Evolutionary conservation across 1,284 basidiomycete species (phyloP).

Genomic region (Apiotrichum laibachii): DNA sequence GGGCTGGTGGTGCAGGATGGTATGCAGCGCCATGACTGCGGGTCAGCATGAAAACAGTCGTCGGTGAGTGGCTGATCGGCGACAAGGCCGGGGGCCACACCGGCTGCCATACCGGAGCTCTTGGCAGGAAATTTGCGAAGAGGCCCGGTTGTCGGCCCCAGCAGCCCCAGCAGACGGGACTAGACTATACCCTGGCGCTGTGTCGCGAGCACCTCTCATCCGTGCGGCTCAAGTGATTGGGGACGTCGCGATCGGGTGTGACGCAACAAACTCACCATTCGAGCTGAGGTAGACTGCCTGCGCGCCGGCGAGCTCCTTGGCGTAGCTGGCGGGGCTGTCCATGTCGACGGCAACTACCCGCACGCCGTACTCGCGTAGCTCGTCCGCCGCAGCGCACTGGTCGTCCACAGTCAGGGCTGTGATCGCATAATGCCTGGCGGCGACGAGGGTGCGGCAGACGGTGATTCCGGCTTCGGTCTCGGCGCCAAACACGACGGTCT

Average conservation of each 20-base stretch:
- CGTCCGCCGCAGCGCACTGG: background rate
- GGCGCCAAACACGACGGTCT: constrained; percentile 31
- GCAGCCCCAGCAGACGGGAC: too few species aligned
- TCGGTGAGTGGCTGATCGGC: too few species aligned
- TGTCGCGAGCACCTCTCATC: too few species aligned
- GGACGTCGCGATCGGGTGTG: too few species aligned
- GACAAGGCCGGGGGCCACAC: too few species aligned
- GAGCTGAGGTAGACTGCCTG: constrained; percentile 27
- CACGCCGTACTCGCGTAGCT: constrained; percentile 17
- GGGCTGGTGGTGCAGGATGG: constrained; percentile 22
- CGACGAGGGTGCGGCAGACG: constrained; percentile 17
- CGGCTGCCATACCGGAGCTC: too few species aligned
- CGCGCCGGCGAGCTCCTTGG: constrained; percentile 19
- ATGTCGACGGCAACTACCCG: constrained; percentile 29
- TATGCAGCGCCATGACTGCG: constrained; percentile 19
- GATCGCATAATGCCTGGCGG: constrained; percentile 7
- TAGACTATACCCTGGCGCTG: too few species aligned
- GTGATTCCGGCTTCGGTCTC: constrained; percentile 23
- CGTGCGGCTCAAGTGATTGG: too few species aligned
- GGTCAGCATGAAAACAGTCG: background rate
- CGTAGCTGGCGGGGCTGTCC: constrained; percentile 25
- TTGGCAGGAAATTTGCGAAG: too few species aligned
- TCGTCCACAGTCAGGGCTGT: constrained; percentile 19
- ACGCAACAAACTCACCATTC: constrained; percentile 14
- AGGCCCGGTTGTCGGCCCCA: too few species aligned